Evolutionary conservation across 2,329 filamentous ascomycete genomes (phyloP).

Genomic region (Coniochaeta hoffmannii): DNA sequence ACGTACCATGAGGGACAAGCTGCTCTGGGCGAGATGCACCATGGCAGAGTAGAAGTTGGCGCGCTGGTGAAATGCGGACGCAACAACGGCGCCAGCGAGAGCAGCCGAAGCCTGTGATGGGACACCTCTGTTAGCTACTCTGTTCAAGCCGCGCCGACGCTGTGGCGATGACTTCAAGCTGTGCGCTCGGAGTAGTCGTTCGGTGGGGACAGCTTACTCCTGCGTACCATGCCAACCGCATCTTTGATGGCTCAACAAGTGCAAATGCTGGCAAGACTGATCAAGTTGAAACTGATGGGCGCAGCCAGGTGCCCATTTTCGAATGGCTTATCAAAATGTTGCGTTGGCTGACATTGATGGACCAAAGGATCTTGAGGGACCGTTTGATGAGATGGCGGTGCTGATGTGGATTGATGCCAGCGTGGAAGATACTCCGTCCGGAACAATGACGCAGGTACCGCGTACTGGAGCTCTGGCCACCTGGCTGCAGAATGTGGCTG

Average conservation of each 20-base stretch:
- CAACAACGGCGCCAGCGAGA: conserved; percentile 74
- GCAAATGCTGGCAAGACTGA: conserved; percentile 6
- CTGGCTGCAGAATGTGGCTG: background rate
- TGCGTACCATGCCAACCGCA: conserved; percentile 53
- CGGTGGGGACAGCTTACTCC: conserved; percentile 37
- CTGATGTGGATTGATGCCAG: background rate
- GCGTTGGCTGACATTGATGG: conserved; percentile 1
- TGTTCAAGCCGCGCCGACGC: background rate
- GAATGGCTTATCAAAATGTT: background rate
- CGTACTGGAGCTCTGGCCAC: conserved; percentile 1
- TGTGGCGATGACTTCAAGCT: conserved; percentile 6
- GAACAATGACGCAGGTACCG: conserved; percentile 1
- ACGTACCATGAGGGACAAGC: conserved; percentile 82
- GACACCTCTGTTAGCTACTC: background rate
- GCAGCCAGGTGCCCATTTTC: conserved; percentile 28
- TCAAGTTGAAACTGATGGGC: background rate
- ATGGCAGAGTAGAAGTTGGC: conserved; percentile 98
- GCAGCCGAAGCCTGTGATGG: conserved; percentile 63
- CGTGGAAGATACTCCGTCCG: conserved; percentile 1
- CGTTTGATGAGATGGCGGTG: background rate
- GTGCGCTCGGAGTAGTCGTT: background rate
- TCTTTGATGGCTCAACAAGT: conserved; percentile 18
- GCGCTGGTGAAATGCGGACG: conserved; percentile 89
- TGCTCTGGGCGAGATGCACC: conserved; percentile 94
- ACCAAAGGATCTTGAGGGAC: background rate